Conservation (phyloP, 495 filamentous ascomycete genomes). For the Aspergillus affinis region DNA sequence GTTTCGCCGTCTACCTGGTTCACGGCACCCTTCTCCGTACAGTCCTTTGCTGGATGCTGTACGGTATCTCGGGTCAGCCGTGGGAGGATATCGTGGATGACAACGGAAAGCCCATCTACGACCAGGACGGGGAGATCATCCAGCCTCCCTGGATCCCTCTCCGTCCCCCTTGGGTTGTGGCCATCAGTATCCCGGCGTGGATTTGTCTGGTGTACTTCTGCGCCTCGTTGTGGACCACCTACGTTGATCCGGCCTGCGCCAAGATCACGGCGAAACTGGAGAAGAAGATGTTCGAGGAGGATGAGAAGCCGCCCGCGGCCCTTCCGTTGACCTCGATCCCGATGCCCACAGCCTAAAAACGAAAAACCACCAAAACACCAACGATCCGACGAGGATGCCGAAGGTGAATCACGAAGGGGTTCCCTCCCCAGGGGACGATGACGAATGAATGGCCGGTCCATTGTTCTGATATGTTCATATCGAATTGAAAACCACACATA, state of each 20-base stretch:
- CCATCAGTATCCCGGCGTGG: constrained; percentile 55
- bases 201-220: constrained; percentile 55
- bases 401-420: no score
- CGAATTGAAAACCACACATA: no score
- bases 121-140: constrained; percentile 35
- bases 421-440: no score
- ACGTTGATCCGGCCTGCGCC: constrained; percentile 66
- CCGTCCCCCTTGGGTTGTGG: constrained; percentile 41
- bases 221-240: constrained; percentile 63
- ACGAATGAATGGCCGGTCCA: no score
- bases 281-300: constrained; percentile 50
- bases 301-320: constrained; percentile 46
- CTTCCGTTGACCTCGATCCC: constrained; percentile 36
- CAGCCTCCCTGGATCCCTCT: constrained; percentile 39
- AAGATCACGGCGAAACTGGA: constrained; percentile 58
- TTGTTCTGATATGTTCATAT: no score
- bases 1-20: constrained; percentile 67
- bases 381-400: no score
- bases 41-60: constrained; percentile 64
- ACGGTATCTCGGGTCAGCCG: constrained; percentile 54
- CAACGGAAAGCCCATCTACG: constrained; percentile 10
- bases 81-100: constrained; percentile 48
- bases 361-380: no score
- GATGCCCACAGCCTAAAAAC: constrained; percentile 24
- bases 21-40: constrained; percentile 64